Base-by-base conservation (phyloP, 202 grass and related monocot genomes). In the Setaria italica region DNA sequence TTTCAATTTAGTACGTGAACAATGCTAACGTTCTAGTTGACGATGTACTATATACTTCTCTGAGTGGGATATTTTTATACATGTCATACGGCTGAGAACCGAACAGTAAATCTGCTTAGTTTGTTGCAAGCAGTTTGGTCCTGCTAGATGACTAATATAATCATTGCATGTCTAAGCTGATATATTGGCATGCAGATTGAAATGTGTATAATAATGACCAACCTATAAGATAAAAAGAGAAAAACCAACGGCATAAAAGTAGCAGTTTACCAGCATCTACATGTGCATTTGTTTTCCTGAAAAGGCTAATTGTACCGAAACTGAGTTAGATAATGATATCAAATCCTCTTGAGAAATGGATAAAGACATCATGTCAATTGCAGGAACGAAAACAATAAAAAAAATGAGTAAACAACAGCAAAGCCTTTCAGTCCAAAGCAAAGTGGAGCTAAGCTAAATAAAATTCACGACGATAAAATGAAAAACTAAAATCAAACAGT, bases 181-280 rank as follows among this genome's bases (percentile, higher is more conserved):
- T 37, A 70, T 72, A 72, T 12, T 32, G 9, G 43, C 37, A 47
- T 78, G 34, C 63, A 43, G 46, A 43, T 30, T 55, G 29, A 62
- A 85, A 85, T 70, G 54, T 55, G 35, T 70, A 70, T 54, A 78
- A 11, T 54, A 75, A 6, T 77, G 11, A 68, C 16, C 11, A 76
- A 25, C 19, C 17, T 60, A 76, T 48, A 56, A 59, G 11, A 43
- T 54, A 75, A 56, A 58, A 45, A 21, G 33, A 53, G 42, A 32
- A 82, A 42, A 82, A 51, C 19, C 55, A 74, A 16, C 5, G 19
- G 49, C 42, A 50, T 39, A 53, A 33, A 68, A 67, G 8, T 78
- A 45, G 34, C 50, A 70, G 21, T 84, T 79, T 62, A 45, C 62
- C 34, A 56, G 49, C 4, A 74, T 83, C 43, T 32, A 21, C 45